Evolutionary conservation across 208 protist species (phyloP), one percentile per base, ranked within the genome.

Genomic region (Novymonas esmeraldas): DNA sequence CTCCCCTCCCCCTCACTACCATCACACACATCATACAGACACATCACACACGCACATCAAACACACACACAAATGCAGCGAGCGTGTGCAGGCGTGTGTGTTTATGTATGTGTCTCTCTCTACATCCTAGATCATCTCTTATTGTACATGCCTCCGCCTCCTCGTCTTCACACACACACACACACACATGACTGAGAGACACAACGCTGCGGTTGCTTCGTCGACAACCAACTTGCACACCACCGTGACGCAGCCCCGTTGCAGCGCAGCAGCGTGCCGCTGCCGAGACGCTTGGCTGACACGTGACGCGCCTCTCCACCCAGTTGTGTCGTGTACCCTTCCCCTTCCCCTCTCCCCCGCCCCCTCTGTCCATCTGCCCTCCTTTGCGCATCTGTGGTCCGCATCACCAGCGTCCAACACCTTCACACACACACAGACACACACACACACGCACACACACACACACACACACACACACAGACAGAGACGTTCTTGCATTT

Each of bases 101-200:
- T 67, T 49, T 63, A 16, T 52, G 22, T 10, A 20, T 52, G 14
- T 52, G 48, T 41, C 6, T 41, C 22, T 73, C 28, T n/a, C n/a
- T n/a, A n/a, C n/a, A n/a, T n/a, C n/a, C n/a, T n/a, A n/a, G n/a
- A n/a, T n/a, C n/a, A n/a, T n/a, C n/a, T n/a, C 20, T 73, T 49
- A 44, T 73, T 58, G 29, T 28, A 34, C 36, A 41, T 11, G 36
- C 5, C 36, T 11, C 36, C 36, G 7, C 36, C 36, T 11, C 22
- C n/a, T 52, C 24, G 5, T 4, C 48, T 52, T 13, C 24, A 52
- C 48, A 39, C 48, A 52, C 48, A 52, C 48, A 26, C 48, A 29
- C 48, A 52, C 48, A 26, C 48, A 52, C 48, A 52, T 20, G 4
- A 3, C 6, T 24, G 28, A 13, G n/a, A 52, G 14, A 11, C n/a